These are phyloP conservation scores for Amaranthus palmeri DNA, from an alignment of 148 eudicot species.

Conservation along the genomic window DNA sequence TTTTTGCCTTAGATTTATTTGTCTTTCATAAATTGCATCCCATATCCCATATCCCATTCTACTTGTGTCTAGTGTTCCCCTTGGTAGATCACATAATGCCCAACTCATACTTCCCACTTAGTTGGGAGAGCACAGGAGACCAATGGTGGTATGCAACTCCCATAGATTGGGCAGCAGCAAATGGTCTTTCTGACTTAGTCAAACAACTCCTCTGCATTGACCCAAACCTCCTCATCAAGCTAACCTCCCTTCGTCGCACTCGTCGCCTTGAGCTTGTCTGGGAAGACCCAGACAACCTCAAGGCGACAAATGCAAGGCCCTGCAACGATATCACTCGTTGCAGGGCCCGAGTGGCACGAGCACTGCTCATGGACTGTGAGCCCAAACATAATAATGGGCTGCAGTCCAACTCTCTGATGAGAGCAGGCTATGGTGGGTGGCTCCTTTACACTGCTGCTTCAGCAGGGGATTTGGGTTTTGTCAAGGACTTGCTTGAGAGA, in stretches of 20 bases:
- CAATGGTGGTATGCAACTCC: conserved; percentile 96
- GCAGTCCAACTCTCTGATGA: conserved; percentile 43
- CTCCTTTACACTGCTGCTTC: conserved; percentile 81
- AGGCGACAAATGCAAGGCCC: conserved; percentile 10
- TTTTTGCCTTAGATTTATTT: conserved; percentile 3
- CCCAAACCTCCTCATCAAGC: conserved; percentile 71
- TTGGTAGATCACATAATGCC: conserved; percentile 26
- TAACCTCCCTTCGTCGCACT: conserved; percentile 66
- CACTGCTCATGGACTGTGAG: conserved; percentile 47
- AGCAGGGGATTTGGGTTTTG: conserved; percentile 66
- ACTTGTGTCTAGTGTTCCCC: conserved; percentile 3
- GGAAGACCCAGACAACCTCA: conserved; percentile 41
- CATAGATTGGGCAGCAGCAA: conserved; percentile 79
- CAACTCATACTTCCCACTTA: conserved; percentile 39
- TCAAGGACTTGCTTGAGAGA: conserved; percentile 48
- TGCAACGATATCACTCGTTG: conserved; percentile 40
- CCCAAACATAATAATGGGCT: conserved; percentile 18
- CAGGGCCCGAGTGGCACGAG: conserved; percentile 53
- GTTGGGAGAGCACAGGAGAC: conserved; percentile 87
- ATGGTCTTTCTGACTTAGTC: conserved; percentile 66
- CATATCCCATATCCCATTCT: conserved; percentile 9
- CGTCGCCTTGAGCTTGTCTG: conserved; percentile 79
- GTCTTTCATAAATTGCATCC: conserved; percentile 15
- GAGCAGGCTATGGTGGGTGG: conserved; percentile 89
- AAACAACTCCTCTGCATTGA: conserved; percentile 58